Evolutionary conservation across 495 filamentous ascomycete species (phyloP), one percentile per base, ranked within the genome.

Genomic region (Hypoxylon trugodes): DNA sequence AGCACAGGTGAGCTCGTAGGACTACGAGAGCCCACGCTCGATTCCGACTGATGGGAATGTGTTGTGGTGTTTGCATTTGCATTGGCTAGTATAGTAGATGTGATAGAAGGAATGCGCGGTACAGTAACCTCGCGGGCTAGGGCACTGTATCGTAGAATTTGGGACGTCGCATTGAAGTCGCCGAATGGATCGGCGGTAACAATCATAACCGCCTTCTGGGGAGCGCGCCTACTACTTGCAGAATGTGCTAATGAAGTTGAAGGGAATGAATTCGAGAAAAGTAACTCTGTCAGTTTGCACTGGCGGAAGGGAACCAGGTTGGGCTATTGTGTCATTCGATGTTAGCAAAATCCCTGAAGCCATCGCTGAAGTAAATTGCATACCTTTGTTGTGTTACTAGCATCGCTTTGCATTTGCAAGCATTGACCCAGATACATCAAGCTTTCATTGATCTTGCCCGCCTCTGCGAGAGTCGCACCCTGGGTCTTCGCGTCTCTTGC

Each of bases 361-460:
- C 7, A 1, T 8, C 28, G 7, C 26, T 22, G 7, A 10, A 16
- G 10, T 21, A 41, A 24, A 8, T 16, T 6, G 58, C 78, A 21
- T 82, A 92, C 90, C 85, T 92, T 95, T 52, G 84, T 84, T 47
- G 86, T 86, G 58, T 86, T 86, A 30, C 85, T 87, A 33, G 87
- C 80, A 65, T 92, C 90, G 57, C 87, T 92, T 74, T 97, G 96
- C 87, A 97, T 91, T 73, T 98, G 95, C 65, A 98, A 80, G 72
- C 96, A 98, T 71, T 98, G 96, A 0, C 95, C 95, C 1, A 98
- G 85, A 73, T 96, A 97, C 96, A 98, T 98, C 69, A 98, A 75
- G 68, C 89, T 93, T 71, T 97, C 93, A 70, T 98, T 98, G 68
- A 98, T 98, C 74, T 96, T 97, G 13, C 95, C 96, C 16, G 95